phyloP scores from a whole-genome alignment of 805 yeast genomes.

The Zygosaccharomyces siamensis region DNA sequence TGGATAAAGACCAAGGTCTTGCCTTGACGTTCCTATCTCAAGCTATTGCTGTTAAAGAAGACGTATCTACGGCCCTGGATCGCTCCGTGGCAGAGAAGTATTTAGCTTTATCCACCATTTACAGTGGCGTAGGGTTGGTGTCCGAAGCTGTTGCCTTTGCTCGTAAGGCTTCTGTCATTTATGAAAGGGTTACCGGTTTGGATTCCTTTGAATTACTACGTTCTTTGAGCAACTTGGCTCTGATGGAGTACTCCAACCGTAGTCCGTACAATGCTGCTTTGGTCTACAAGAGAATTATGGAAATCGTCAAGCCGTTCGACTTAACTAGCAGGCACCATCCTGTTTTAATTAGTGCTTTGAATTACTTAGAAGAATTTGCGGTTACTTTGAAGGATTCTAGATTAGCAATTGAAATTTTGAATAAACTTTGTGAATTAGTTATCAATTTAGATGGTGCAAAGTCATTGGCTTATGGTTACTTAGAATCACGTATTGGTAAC shows the following conservation, averaged over 20 bases:
- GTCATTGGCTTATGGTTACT: slow-evolving; percentile 57
- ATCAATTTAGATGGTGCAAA: slow-evolving; percentile 49
- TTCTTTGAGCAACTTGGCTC: slow-evolving; percentile 69
- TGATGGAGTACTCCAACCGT: slow-evolving; percentile 58
- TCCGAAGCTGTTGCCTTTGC: slow-evolving; percentile 59
- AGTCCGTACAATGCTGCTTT: slow-evolving; percentile 58
- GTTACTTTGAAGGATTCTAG: slow-evolving; percentile 52
- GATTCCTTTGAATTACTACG: slow-evolving; percentile 76
- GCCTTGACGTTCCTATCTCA: slow-evolving; percentile 66
- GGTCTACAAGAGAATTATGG: slow-evolving; percentile 55
- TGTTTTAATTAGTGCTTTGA: slow-evolving; percentile 55
- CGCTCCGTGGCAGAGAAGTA: slow-evolving; percentile 71
- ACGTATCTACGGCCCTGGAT: slow-evolving; percentile 76
- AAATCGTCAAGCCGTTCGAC: slow-evolving; percentile 31
- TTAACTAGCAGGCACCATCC: slow-evolving; percentile 69
- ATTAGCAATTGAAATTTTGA: slow-evolving; percentile 51
- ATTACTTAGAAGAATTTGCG: slow-evolving; percentile 48
- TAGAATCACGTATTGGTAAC: slow-evolving; percentile 67
- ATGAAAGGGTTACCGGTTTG: slow-evolving; percentile 76
- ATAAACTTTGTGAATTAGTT: slow-evolving; percentile 50
- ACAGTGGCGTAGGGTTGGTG: slow-evolving; percentile 52
- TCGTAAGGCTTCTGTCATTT: slow-evolving; percentile 63
- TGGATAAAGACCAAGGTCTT: slow-evolving; percentile 41
- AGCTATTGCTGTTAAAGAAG: slow-evolving; percentile 69
- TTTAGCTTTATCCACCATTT: slow-evolving; percentile 59